Evolutionary conservation across 345 rosid genomes (phyloP), one percentile per base, ranked within the genome.

Genomic region (Lepidium didymum): DNA sequence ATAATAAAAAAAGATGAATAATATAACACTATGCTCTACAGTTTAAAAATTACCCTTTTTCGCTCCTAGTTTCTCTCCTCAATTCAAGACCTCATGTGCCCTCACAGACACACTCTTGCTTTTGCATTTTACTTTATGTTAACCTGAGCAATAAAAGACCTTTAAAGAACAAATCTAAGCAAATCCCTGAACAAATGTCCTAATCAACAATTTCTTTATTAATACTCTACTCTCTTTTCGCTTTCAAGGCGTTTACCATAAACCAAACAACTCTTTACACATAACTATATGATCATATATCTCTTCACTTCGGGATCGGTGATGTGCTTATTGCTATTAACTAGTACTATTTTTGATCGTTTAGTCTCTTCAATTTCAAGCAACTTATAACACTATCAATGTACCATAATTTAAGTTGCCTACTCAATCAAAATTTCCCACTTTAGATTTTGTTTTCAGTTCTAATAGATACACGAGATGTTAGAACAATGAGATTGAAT

Each of bases 121-220:
- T 66, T 73, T 41, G 34, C 16, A 49, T 58, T 65, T 65, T 42
- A 73, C 56, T 57, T 51, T 73, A 65, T 73, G 67, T 50, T 73
- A 65, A 66, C 42, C 46, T 21, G 21, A 58, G 46, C 40, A 51
- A 64, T 31, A 72, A 40, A 80, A 64, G 58, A 74, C 65, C 70
- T 64, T 60, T 57, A 62, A 74, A 78, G 35, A 81, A 82, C 77
- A 84, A 75, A 82, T 82, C 89, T 77, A 72, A 74, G 86, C 91
- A 86, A 79, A 86, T 84, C 88, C 91, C 84, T 76, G 78, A 75
- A 76, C 67, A 12, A 44, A 46, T 74, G 88, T 77, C 75, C 62
- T 68, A 44, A 68, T 50, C 25, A 12, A 34, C 62, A 66, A 21
- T 50, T 49, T 51, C 11, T 15, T 27, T 52, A 36, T 37, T 63